Evolutionary conservation across 164 flowering plant genomes (phyloP).

Genomic region (Annona cherimola): DNA sequence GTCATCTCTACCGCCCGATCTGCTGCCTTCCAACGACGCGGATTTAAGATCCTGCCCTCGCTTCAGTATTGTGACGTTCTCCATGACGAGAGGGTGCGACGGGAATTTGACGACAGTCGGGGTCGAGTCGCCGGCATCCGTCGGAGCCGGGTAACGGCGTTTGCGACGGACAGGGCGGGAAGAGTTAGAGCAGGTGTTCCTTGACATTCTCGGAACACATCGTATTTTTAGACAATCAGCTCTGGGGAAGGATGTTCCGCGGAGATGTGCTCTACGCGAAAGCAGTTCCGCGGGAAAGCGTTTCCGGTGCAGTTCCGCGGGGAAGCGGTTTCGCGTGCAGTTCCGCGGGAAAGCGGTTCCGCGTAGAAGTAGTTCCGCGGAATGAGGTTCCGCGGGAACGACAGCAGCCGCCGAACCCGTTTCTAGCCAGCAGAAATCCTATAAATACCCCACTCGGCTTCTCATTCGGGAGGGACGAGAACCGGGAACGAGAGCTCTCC

Average conservation of each 20-base stretch:
- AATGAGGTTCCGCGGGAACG: too few relatives aligned
- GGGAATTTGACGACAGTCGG: not conserved
- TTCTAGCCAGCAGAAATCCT: too few relatives aligned
- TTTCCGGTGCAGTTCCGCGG: too few relatives aligned
- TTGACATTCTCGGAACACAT: not conserved
- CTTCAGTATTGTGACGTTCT: slow-evolving; percentile 14
- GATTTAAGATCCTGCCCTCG: slow-evolving; percentile 10
- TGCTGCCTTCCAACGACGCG: not conserved
- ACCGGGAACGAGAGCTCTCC: too few relatives aligned
- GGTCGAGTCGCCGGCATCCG: not conserved
- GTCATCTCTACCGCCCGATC: not conserved
- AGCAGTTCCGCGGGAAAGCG: too few relatives aligned
- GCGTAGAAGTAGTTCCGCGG: too few relatives aligned
- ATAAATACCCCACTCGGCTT: too few relatives aligned
- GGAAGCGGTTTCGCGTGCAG: too few relatives aligned
- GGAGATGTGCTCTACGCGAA: too few relatives aligned
- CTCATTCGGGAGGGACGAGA: too few relatives aligned
- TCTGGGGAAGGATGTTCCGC: slow-evolving; percentile 7
- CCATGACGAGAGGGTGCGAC: slow-evolving; percentile 4
- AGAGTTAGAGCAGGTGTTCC: not conserved
- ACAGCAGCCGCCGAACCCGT: too few relatives aligned
- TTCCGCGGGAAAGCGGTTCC: too few relatives aligned
- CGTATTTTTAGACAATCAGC: slow-evolving; percentile 3
- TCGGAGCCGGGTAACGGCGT: not conserved
- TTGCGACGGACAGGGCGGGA: slow-evolving; percentile 6